phyloP scores from a whole-genome alignment of 176 grass and related monocot genomes.

The Ensete ventricosum region DNA sequence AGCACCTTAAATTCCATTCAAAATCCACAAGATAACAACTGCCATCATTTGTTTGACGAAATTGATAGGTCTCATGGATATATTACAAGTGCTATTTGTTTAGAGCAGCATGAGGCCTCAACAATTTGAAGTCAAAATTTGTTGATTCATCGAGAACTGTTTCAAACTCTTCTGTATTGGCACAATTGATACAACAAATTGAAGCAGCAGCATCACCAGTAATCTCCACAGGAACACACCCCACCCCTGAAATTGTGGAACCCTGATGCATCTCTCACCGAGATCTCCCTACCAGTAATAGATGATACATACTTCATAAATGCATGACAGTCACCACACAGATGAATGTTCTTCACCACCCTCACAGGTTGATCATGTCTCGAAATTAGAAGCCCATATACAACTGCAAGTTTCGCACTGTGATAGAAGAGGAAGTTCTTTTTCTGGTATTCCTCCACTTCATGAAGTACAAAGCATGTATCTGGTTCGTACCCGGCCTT shows the following conservation, averaged over 20 bases:
- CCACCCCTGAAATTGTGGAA: constrained; percentile 56
- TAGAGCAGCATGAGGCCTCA: no score
- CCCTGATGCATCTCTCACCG: constrained; percentile 40
- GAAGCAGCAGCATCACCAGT: background rate
- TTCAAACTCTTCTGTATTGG: no score
- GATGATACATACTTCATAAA: constrained; percentile 48
- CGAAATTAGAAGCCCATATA: constrained; percentile 48
- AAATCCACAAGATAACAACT: no score
- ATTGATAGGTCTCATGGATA: no score
- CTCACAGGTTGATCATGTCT: constrained; percentile 15
- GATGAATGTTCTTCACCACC: constrained; percentile 51
- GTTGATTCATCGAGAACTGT: no score
- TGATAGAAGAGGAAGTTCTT: constrained; percentile 67
- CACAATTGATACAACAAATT: no score
- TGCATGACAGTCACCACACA: constrained; percentile 65
- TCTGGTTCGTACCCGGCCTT: constrained; percentile 57
- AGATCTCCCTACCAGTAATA: constrained; percentile 37
- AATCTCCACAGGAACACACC: constrained; percentile 44
- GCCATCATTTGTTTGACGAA: no score
- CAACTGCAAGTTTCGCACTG: constrained; percentile 46
- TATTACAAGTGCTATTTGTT: no score
- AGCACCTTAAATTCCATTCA: no score
- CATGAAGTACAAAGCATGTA: constrained; percentile 59
- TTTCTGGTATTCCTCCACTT: constrained; percentile 70
- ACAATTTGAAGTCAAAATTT: no score